Base-by-base conservation (phyloP, 352 stramenopile species). In the Pythium phragmiticola region DNA sequence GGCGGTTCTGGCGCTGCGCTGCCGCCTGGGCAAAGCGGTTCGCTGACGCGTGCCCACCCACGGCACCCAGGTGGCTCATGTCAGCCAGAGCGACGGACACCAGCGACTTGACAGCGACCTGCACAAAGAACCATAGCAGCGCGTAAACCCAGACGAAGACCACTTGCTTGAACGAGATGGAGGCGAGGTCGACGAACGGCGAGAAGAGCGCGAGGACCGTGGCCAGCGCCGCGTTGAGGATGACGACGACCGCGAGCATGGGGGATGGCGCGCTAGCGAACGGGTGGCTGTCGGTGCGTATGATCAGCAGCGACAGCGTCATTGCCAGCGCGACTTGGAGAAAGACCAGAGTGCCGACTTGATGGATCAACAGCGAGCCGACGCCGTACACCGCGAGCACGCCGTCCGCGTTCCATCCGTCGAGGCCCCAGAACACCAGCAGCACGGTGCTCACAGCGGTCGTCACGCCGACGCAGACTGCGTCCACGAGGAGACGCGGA, bases 311-410 rank as follows among this genome's bases (percentile, higher is more conserved):
- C 12, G 94, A 97, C 47, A 98, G 83, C 64, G 97, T 97, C 64
- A 97, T 90, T 3, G 90, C 95, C 12, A 98, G 82, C 33, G 91
- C 96, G 39, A 98, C 85, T 76, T 98, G 97, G 39, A 98, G 80
- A 78, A 98, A 98, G 65, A 98, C 95, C 64, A 95, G 81, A 67
- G 87, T 96, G 64, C 88, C 92, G 51, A 98, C 87, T 74, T 98
- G 82, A 57, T 89, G 77, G 65, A 97, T 97, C 53, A 82, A 70
- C 46, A 98, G 74, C 41, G 85, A 54, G n/a, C 80, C 80, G 14
- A 94, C 57, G 7, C 77, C 72, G 26, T 87, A 84, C 34, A 70
- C 74, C 0, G 72, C 60, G 17, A 97, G 79, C 33, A 90, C 56
- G 17, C 88, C 80, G 42, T 80, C 59, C 21, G 77, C 59, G 59